Percentiles rank a stretch among this genome's conserved stretches.
Evolutionary conservation across 441 rosid genomes (phyloP).

Genomic region (Adansonia gregorii): DNA sequence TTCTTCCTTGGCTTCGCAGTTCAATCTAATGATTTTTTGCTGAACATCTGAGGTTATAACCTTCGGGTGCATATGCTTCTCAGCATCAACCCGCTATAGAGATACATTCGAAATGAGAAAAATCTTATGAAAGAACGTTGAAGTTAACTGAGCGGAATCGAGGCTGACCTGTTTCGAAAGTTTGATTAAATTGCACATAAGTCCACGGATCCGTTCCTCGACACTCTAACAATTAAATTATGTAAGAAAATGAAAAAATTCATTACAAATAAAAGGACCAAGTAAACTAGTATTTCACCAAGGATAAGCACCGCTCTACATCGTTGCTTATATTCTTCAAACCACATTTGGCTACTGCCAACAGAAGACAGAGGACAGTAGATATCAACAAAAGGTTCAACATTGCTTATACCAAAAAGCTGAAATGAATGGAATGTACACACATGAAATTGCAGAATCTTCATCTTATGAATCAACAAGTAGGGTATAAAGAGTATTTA

Average conservation of each 20-base stretch:
- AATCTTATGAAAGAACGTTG: neutral
- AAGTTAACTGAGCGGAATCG: slow-evolving; percentile 25
- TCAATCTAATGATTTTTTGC: slow-evolving; percentile 70
- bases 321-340: slow-evolving; percentile 74
- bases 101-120: slow-evolving; percentile 36
- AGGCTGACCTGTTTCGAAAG: slow-evolving; percentile 75
- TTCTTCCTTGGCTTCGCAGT: slow-evolving; percentile 70
- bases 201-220: slow-evolving; percentile 88
- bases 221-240: slow-evolving; percentile 56
- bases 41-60: slow-evolving; percentile 73
- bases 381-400: slow-evolving; percentile 29
- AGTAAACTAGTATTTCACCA: slow-evolving; percentile 61
- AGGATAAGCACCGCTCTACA: slow-evolving; percentile 82
- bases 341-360: slow-evolving; percentile 72
- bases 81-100: slow-evolving; percentile 70
- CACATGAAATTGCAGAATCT: neutral
- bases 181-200: slow-evolving; percentile 67
- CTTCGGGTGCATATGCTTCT: slow-evolving; percentile 75
- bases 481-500: slow-evolving; percentile 28
- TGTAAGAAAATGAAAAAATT: slow-evolving; percentile 35
- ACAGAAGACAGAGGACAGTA: slow-evolving; percentile 28
- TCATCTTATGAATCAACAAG: slow-evolving; percentile 8
- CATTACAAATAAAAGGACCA: slow-evolving; percentile 22
- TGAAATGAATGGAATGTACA: neutral
- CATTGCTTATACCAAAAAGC: slow-evolving; percentile 15